These are phyloP conservation scores for Sarocladiaceae sp. DNA, from an alignment of 2,329 filamentous ascomycete species.

Conservation along the genomic window DNA sequence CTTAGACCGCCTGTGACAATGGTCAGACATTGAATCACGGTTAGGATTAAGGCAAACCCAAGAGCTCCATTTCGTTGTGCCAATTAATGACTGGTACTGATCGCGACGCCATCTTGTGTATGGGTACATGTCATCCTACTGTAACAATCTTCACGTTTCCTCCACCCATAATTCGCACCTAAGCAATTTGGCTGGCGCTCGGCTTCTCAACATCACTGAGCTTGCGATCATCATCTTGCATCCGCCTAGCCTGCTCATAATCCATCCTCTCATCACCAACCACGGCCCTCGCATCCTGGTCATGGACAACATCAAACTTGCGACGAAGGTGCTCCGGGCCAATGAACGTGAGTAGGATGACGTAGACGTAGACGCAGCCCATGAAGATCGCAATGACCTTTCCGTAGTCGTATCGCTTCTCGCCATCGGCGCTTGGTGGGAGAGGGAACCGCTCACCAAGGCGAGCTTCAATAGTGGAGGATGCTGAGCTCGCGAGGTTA, in stretches of 20 bases:
- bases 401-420: slow-evolving; percentile 64
- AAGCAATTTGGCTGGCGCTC: neutral
- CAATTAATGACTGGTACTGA: too few relatives aligned
- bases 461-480: slow-evolving; percentile 68
- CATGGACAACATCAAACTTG: slow-evolving; percentile 44
- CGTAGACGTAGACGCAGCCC: slow-evolving; percentile 67
- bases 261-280: slow-evolving; percentile 32
- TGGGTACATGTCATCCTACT: too few relatives aligned
- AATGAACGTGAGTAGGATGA: slow-evolving; percentile 55
- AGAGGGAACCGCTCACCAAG: slow-evolving; percentile 72
- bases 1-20: too few relatives aligned
- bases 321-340: slow-evolving; percentile 50
- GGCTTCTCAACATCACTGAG: slow-evolving; percentile 3
- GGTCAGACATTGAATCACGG: too few relatives aligned
- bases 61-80: too few relatives aligned
- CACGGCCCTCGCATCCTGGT: slow-evolving; percentile 40
- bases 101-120: too few relatives aligned
- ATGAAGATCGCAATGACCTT: slow-evolving; percentile 89
- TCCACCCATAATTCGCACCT: too few relatives aligned
- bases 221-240: slow-evolving; percentile 13
- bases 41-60: too few relatives aligned
- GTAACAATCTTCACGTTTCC: too few relatives aligned
- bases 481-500: slow-evolving; percentile 64
- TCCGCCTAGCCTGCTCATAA: slow-evolving; percentile 10
- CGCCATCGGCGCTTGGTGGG: slow-evolving; percentile 41